Conservation (phyloP, 108 stramenopile genomes). For the Pseudonitzschia delicatissima region DNA sequence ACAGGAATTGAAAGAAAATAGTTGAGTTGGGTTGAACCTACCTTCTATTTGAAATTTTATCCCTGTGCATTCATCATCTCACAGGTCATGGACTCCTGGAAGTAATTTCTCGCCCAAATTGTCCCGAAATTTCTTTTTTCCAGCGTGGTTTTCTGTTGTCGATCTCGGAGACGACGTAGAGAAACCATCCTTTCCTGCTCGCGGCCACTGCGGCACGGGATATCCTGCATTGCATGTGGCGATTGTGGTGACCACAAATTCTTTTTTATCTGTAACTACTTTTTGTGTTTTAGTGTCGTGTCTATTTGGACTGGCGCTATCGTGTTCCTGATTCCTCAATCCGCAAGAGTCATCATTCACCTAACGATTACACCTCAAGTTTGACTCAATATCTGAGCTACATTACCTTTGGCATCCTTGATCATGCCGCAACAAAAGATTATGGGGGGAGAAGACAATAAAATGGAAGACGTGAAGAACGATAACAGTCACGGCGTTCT, state of each 20-base stretch:
- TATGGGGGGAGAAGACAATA: too few relatives aligned
- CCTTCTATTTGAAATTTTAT: background rate
- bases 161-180: background rate
- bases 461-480: background rate
- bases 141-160: background rate
- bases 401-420: too few relatives aligned
- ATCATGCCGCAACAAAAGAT: conserved; percentile 3
- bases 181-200: background rate
- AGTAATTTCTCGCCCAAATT: background rate
- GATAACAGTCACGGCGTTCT: background rate
- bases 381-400: too few relatives aligned
- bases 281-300: background rate
- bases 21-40: background rate
- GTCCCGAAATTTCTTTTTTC: conserved; percentile 1
- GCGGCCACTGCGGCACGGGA: background rate
- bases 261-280: background rate
- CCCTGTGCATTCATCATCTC: background rate
- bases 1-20: background rate
- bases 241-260: too few relatives aligned
- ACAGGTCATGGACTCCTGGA: background rate
- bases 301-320: too few relatives aligned
- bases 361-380: too few relatives aligned
- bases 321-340: too few relatives aligned
- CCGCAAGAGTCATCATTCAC: too few relatives aligned
- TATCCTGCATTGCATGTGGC: background rate